Conservation (phyloP, 495 filamentous ascomycete genomes). For the Talaromyces proteolyticus region DNA sequence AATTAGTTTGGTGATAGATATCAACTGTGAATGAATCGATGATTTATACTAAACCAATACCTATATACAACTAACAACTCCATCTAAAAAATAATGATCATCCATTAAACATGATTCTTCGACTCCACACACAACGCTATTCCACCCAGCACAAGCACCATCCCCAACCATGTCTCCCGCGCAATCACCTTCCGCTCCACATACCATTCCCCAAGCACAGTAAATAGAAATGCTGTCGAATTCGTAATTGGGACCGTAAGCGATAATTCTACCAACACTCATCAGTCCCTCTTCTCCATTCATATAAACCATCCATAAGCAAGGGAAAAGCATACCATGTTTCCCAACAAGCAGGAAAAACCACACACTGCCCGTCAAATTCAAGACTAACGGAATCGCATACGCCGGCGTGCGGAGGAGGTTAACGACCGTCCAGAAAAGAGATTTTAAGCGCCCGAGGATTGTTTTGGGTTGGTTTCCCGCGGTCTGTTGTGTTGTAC, state of each 20-base stretch:
- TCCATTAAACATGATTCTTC: slow-evolving; percentile 26
- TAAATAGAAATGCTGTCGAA: slow-evolving; percentile 90
- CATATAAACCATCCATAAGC: no score
- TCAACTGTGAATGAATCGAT: neutral
- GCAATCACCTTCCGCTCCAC: slow-evolving; percentile 85
- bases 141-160: slow-evolving; percentile 72
- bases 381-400: slow-evolving; percentile 77
- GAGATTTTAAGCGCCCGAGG: slow-evolving; percentile 30
- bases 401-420: slow-evolving; percentile 77
- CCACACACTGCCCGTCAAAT: slow-evolving; percentile 93
- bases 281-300: slow-evolving; percentile 18
- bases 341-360: slow-evolving; percentile 93
- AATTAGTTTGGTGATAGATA: neutral
- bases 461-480: slow-evolving; percentile 8
- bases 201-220: slow-evolving; percentile 92
- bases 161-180: slow-evolving; percentile 84
- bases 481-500: slow-evolving; percentile 13
- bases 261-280: slow-evolving; percentile 62
- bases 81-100: no score
- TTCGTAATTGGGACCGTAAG: slow-evolving; percentile 94
- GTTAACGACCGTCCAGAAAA: slow-evolving; percentile 70
- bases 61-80: no score
- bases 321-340: no score
- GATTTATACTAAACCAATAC: no score
- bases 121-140: slow-evolving; percentile 82